phyloP scores from a whole-genome alignment of 2,329 filamentous ascomycete species.

The Ophiocordyceps robertsii region DNA sequence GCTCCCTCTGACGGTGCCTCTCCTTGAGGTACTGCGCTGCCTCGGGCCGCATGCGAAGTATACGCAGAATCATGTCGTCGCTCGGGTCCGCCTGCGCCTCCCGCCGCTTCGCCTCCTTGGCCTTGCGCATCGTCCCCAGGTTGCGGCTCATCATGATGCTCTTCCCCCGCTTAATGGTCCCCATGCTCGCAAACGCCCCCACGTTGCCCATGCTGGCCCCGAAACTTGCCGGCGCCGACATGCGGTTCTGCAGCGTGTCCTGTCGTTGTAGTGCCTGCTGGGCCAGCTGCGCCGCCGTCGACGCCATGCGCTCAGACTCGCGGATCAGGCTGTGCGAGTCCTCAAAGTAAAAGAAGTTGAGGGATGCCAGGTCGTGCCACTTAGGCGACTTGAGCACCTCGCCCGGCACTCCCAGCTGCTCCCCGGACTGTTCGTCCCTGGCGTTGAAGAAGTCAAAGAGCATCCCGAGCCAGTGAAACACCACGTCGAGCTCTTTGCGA shows the following conservation, averaged over 20 bases:
- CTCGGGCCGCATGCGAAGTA: conserved; percentile 88
- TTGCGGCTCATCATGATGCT: conserved; percentile 92
- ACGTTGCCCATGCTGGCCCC: conserved; percentile 39
- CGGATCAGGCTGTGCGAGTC: conserved; percentile 81
- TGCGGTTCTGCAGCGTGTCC: conserved; percentile 39
- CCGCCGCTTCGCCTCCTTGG: conserved; percentile 89
- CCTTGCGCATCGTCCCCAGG: conserved; percentile 87
- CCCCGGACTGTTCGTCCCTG: conserved; percentile 65
- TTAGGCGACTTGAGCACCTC: conserved; percentile 94
- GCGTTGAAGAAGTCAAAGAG: conserved; percentile 94
- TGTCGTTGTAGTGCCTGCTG: conserved; percentile 52
- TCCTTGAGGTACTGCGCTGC: conserved; percentile 79
- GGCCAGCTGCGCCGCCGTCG: conserved; percentile 62
- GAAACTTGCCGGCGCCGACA: conserved; percentile 49
- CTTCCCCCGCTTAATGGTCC: conserved; percentile 52
- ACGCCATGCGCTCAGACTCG: conserved; percentile 92
- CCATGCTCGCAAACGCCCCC: conserved; percentile 48
- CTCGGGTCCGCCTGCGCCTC: conserved; percentile 93
- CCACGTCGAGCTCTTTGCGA: conserved; percentile 82
- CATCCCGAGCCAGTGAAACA: conserved; percentile 86
- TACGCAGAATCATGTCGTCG: conserved; percentile 95
- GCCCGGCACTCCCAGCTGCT: conserved; percentile 75
- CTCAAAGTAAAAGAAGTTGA: conserved; percentile 99
- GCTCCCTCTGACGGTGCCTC: conserved; percentile 83
- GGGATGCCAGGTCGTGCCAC: conserved; percentile 90